These are phyloP conservation scores for Phytophthora idaei DNA, from an alignment of 352 stramenopile species.

Conservation along the genomic window DNA sequence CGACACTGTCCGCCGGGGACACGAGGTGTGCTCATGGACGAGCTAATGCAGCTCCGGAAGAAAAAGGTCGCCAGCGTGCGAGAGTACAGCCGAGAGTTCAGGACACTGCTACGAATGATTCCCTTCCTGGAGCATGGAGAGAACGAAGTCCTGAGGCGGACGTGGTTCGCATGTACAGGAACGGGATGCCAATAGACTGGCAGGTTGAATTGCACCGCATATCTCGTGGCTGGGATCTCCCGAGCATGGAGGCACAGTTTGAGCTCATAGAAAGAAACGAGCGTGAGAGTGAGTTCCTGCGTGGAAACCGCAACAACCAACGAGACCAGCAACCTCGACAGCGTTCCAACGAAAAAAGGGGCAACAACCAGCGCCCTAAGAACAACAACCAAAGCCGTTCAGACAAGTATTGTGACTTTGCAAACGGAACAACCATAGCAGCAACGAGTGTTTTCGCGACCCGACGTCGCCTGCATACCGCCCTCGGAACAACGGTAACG, in stretches of 20 bases:
- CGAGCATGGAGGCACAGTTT: constrained; percentile 1
- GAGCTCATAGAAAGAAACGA: not conserved
- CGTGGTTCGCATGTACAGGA: not conserved
- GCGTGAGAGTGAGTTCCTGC: not conserved
- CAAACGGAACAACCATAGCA: not conserved
- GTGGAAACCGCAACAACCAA: not conserved
- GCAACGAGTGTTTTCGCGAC: not conserved
- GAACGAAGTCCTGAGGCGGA: not conserved
- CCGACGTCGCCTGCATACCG: not conserved
- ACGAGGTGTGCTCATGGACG: not conserved
- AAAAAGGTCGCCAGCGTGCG: not conserved
- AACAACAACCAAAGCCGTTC: not conserved
- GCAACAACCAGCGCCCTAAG: not conserved
- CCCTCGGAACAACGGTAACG: not conserved
- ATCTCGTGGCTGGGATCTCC: not conserved
- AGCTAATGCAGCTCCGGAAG: not conserved
- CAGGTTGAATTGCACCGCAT: not conserved
- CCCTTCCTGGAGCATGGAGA: not conserved
- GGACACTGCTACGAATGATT: not conserved
- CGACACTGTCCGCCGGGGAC: not conserved
- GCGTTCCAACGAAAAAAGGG: not conserved
- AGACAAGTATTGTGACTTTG: not conserved
- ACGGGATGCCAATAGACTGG: not conserved
- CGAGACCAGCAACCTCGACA: not conserved
- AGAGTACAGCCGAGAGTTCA: not conserved